Percentiles rank a stretch among this genome's conserved stretches.
Conservation (phyloP, 768 basidiomycete genomes). For the Agaricus blazei region DNA sequence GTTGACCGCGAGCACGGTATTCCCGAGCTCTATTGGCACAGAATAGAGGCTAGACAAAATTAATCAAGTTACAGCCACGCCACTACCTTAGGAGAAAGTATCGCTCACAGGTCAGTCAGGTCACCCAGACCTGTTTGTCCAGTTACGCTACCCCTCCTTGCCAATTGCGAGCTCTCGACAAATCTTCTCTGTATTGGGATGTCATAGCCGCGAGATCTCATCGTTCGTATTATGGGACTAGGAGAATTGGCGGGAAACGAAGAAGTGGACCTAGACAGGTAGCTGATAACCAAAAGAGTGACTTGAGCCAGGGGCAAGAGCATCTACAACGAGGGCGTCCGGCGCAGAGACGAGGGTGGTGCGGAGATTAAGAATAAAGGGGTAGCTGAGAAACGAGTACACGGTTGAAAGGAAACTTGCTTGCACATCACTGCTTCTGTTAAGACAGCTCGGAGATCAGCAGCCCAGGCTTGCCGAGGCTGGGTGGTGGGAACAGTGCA, state of each 20-base stretch:
- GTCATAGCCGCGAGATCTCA: slow-evolving; percentile 15
- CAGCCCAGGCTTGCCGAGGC: no score
- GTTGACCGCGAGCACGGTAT: slow-evolving; percentile 23
- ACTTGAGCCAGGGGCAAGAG: slow-evolving; percentile 8
- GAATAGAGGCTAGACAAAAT: slow-evolving; percentile 24
- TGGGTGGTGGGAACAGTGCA: no score
- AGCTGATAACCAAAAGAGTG: slow-evolving; percentile 13
- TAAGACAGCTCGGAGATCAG: no score
- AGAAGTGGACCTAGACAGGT: slow-evolving; percentile 14
- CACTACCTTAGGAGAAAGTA: not conserved
- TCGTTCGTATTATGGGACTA: not conserved
- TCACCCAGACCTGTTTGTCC: slow-evolving; percentile 32
- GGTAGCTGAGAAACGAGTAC: slow-evolving; percentile 6
- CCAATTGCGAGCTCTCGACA: slow-evolving; percentile 12
- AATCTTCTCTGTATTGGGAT: slow-evolving; percentile 18
- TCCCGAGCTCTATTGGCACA: slow-evolving; percentile 29
- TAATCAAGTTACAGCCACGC: not conserved
- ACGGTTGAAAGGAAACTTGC: not conserved
- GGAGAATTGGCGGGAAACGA: slow-evolving; percentile 10
- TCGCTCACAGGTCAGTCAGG: slow-evolving; percentile 29
- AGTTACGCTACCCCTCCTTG: slow-evolving; percentile 22
- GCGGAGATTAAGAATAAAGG: slow-evolving; percentile 4
- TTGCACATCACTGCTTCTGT: no score
- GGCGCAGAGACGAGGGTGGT: slow-evolving; percentile 17
- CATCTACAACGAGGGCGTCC: slow-evolving; percentile 19